Evolutionary conservation across 768 basidiomycete genomes (phyloP).

Genomic region (Nidula microcarpa): DNA sequence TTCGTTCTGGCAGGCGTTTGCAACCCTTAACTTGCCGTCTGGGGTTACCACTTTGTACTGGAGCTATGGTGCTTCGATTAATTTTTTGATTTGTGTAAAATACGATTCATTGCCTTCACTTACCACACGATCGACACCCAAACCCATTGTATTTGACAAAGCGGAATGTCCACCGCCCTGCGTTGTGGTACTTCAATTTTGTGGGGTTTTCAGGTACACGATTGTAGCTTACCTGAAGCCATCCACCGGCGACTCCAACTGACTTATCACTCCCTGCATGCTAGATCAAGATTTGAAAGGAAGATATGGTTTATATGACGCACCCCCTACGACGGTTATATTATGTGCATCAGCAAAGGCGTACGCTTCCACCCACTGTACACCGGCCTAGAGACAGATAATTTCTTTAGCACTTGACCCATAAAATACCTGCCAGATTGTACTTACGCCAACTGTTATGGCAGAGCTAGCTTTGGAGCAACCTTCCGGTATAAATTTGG

Average conservation of each 20-base stretch:
- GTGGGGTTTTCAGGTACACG: neutral
- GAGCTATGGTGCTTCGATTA: constrained; percentile 20
- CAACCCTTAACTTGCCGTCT: constrained; percentile 40
- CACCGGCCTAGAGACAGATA: constrained; percentile 30
- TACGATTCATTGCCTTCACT: constrained; percentile 3
- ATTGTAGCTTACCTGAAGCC: constrained; percentile 24
- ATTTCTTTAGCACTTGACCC: neutral
- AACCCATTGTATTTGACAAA: constrained; percentile 40
- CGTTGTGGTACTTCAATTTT: neutral
- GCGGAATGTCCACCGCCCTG: constrained; percentile 43
- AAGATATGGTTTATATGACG: constrained; percentile 8
- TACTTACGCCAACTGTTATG: constrained; percentile 34
- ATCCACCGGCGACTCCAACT: constrained; percentile 40
- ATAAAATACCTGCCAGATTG: neutral
- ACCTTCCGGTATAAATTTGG: constrained; percentile 30
- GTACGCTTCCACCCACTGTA: constrained; percentile 41
- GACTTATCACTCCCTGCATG: constrained; percentile 39
- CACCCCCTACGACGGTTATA: constrained; percentile 42
- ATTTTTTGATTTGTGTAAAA: no score
- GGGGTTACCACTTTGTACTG: constrained; percentile 54
- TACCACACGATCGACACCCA: constrained; percentile 44
- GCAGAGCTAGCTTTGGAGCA: constrained; percentile 24
- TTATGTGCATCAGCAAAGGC: constrained; percentile 40
- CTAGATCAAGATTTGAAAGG: constrained; percentile 39
- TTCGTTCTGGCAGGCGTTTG: constrained; percentile 44